A percentile compares a stretch with the other conserved stretches of the same genome.
These are phyloP conservation scores for Knufia petricola DNA, from an alignment of 2,329 filamentous ascomycete species.

Conservation along the genomic window DNA sequence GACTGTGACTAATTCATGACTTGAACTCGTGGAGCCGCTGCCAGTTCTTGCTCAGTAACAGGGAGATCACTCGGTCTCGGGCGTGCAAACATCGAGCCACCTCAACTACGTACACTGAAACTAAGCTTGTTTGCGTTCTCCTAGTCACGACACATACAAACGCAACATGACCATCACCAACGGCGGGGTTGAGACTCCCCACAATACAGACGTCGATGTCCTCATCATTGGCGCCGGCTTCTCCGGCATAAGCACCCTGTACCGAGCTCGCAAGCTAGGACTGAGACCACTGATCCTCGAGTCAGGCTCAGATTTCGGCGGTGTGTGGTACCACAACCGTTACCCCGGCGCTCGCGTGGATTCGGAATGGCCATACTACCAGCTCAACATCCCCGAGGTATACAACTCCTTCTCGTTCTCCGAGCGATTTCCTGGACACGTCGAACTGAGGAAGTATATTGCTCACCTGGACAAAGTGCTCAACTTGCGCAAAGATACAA, in stretches of 20 bases:
- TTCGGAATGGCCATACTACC: conserved; percentile 45
- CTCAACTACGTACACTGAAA: too few relatives aligned
- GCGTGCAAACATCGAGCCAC: too few relatives aligned
- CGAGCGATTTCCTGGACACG: conserved; percentile 31
- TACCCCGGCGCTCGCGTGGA: conserved; percentile 49
- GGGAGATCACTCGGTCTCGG: too few relatives aligned
- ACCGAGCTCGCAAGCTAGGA: conserved; percentile 27
- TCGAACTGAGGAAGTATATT: conserved; percentile 35
- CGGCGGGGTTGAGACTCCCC: neutral
- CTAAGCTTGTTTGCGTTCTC: too few relatives aligned
- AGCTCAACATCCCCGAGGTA: conserved; percentile 43
- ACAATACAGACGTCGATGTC: conserved; percentile 15
- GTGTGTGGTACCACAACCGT: conserved; percentile 41
- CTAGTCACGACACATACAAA: too few relatives aligned
- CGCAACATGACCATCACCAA: neutral
- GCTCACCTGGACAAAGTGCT: conserved; percentile 32
- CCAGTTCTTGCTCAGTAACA: too few relatives aligned
- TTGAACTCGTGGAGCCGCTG: too few relatives aligned
- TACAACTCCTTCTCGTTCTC: conserved; percentile 40
- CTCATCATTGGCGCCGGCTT: conserved; percentile 20
- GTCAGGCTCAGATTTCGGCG: conserved; percentile 28
- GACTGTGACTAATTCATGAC: too few relatives aligned
- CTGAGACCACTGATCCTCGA: conserved; percentile 29
- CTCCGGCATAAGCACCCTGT: conserved; percentile 20
- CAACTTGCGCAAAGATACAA: conserved; percentile 31